Base-by-base conservation (phyloP, 2,329 filamentous ascomycete species). In the Ophiostoma montium region DNA sequence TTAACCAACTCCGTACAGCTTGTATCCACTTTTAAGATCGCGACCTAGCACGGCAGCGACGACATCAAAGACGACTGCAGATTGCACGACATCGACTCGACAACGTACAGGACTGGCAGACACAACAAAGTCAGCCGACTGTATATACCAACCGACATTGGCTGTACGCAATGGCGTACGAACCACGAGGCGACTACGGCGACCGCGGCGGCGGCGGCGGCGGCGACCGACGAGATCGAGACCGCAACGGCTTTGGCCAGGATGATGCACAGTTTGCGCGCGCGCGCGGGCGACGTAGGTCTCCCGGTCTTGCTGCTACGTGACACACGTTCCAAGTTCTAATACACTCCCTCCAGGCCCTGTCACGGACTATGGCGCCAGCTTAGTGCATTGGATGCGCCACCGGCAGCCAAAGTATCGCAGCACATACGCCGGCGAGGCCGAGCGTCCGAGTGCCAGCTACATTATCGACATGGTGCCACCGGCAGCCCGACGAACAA, bases 401-500 rank as follows among this genome's bases (percentile, higher is more conserved):
- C 79, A 87, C 60, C 80, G 90, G 50, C 76, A 80, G 58, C 82
- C 84, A 27, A 80, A 80, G 57, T 90, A 86, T 66, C 83, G 81
- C 61, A 80, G 81, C 50, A 71, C 75, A 6, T 81, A 80, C 57
- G 71, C 72, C 52, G 79, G 87, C 58, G 88, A 95, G 67, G 70
- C 75, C 41, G 90, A 95, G 66, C 72, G 90, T 51, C 89, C 89
- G 1, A 94, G 85, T 63, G 71, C 82, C 35, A 95, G 87, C 68
- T 96, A 92, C 63, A 84, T 94, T 39, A 78, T 94, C 42, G 85
- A 95, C 86, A 90, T 96, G 78, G 72, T 94, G 21, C 89, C 90
- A 3, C 90, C 92, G 1, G 72, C 82, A 39, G 88, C 86, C 33
- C 76, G 86, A 61, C 70, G 80, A 47, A 75, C 80, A 55, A 81